Base-by-base conservation (phyloP, 108 stramenopile species). In the Nitzschia sp. region DNA sequence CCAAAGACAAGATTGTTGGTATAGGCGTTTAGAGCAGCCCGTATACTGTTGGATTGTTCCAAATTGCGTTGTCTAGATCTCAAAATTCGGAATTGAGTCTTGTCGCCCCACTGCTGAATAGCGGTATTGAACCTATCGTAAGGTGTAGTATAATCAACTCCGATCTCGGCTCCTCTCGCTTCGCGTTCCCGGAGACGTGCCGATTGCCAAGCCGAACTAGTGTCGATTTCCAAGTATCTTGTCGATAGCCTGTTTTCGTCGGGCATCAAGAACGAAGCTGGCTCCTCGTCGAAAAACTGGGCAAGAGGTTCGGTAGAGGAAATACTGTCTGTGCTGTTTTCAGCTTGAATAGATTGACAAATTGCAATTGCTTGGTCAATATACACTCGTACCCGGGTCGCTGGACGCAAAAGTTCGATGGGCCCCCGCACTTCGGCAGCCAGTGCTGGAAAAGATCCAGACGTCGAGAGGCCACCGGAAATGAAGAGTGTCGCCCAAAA, bases 11-110 rank as follows among this genome's bases (percentile, higher is more conserved):
- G 60, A 31, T 74, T 74, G 45, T 75, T 66, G 25, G 84, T 85
- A 61, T 88, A 85, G 11, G 71, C 57, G 71, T 85, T 85, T 27
- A 85, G 45, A 19, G 84, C 84, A 4, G 84, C 77, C n/a, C 84
- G 73, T 2, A 80, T 68, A 41, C 71, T 72, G 38, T 74, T 73
- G 0, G 53, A 41, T 13, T 66, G 27, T 58, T 85, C 80, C 55
- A 53, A 38, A 36, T 33, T n/a, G 15, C 25, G 31, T 69, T 88
- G 82, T 1, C 71, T 31, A 29, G 73, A 55, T n/a, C 69, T 36
- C 17, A 87, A 63, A 63, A 71, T 78, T 56, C 65, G 35, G 69
- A 80, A 87, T 32, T 78, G 73, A 13, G 79, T 55, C 17, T 72
- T 54, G 47, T 87, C 83, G 44, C 86, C 86, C 36, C 77, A 79